These are phyloP conservation scores for Eleusine indica DNA, from an alignment of 176 grass and related monocot species.

Conservation along the genomic window DNA sequence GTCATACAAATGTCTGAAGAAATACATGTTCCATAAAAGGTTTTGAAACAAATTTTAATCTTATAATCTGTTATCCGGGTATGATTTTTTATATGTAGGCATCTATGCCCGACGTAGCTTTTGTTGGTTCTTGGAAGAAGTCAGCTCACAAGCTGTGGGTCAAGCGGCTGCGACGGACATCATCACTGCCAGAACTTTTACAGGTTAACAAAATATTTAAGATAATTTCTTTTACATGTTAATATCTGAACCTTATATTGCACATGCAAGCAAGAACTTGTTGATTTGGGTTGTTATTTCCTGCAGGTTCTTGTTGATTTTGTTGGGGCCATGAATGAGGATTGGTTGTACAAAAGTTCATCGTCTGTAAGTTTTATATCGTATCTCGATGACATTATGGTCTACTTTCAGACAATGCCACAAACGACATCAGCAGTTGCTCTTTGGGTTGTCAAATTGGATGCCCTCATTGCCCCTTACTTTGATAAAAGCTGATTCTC, in stretches of 20 bases:
- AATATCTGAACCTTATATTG: slow-evolving; percentile 10
- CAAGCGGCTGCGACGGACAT: slow-evolving; percentile 80
- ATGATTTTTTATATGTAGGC: slow-evolving; percentile 52
- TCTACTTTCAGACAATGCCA: slow-evolving; percentile 96
- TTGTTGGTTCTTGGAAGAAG: slow-evolving; percentile 84
- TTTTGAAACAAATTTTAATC: slow-evolving; percentile 18
- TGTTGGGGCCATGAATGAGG: slow-evolving; percentile 81
- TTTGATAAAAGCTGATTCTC: slow-evolving; percentile 49
- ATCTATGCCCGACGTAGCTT: slow-evolving; percentile 74
- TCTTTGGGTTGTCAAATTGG: slow-evolving; percentile 96
- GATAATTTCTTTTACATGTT: neutral
- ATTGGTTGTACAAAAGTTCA: slow-evolving; percentile 80
- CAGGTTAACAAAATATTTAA: slow-evolving; percentile 47
- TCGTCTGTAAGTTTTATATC: slow-evolving; percentile 48
- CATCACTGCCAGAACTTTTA: slow-evolving; percentile 84
- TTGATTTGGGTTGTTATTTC: slow-evolving; percentile 25
- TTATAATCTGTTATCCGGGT: slow-evolving; percentile 25
- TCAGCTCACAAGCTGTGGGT: slow-evolving; percentile 92
- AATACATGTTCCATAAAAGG: neutral
- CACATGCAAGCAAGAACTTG: slow-evolving; percentile 14
- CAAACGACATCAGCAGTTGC: slow-evolving; percentile 89
- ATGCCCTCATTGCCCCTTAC: slow-evolving; percentile 64
- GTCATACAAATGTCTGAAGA: slow-evolving; percentile 7
- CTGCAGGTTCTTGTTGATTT: slow-evolving; percentile 92
- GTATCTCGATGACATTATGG: slow-evolving; percentile 69